Evolutionary conservation across 2,329 filamentous ascomycete species (phyloP).

Genomic region (Cordyceps cateniannulata): DNA sequence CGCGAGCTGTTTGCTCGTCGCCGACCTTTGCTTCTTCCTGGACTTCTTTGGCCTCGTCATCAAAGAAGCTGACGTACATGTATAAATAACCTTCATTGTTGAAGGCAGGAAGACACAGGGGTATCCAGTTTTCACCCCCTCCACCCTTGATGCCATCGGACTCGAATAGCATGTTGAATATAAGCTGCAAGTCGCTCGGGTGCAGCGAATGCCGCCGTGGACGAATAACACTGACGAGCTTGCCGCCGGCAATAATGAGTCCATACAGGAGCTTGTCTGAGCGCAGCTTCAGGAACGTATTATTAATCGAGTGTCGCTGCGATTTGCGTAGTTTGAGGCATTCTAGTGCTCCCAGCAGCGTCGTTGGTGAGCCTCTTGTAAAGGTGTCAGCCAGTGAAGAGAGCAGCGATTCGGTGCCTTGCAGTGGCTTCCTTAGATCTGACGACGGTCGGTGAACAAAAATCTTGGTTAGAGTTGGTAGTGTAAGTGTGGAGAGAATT

Average conservation of each 20-base stretch:
- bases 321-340: conserved; percentile 89
- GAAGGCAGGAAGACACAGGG: conserved; percentile 90
- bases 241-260: conserved; percentile 84
- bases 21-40: conserved; percentile 33
- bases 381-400: conserved; percentile 93
- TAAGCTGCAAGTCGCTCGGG: conserved; percentile 88
- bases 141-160: conserved; percentile 86
- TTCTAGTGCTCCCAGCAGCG: conserved; percentile 82
- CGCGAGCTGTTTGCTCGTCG: conserved; percentile 50
- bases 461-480: conserved; percentile 78
- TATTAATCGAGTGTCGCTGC: conserved; percentile 80
- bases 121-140: conserved; percentile 94
- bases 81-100: conserved; percentile 96
- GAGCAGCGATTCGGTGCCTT: conserved; percentile 85
- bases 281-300: conserved; percentile 71
- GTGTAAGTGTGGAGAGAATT: conserved; percentile 87
- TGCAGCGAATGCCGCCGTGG: conserved; percentile 94
- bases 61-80: conserved; percentile 98
- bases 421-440: conserved; percentile 79
- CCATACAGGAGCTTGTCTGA: conserved; percentile 82
- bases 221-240: conserved; percentile 88
- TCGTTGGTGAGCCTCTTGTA: conserved; percentile 83
- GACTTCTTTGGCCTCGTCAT: conserved; percentile 41
- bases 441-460: conserved; percentile 90
- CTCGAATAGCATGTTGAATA: conserved; percentile 99